A percentile compares a stretch with the other conserved stretches of the same genome.
These are phyloP conservation scores for Mycena venus DNA, from an alignment of 768 basidiomycete genomes.

Conservation along the genomic window DNA sequence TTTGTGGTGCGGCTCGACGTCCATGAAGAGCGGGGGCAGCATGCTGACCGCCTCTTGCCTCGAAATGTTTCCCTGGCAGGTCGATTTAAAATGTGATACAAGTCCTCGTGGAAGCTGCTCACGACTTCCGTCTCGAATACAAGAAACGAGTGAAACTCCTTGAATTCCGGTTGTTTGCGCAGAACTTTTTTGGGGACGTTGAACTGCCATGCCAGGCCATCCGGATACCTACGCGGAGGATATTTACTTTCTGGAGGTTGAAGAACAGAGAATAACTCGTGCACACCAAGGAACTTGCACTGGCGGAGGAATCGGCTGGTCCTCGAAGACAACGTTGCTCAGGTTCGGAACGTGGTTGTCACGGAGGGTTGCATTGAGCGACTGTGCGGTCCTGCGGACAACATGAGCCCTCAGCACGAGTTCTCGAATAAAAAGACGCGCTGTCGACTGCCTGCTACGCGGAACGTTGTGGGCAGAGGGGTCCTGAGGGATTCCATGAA, in stretches of 20 bases:
- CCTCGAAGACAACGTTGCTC: conserved; percentile 82
- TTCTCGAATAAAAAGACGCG: conserved; percentile 48
- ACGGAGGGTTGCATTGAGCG: conserved; percentile 85
- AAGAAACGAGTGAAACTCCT: conserved; percentile 94
- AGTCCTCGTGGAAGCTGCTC: conserved; percentile 42
- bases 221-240: conserved; percentile 81
- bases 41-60: conserved; percentile 98
- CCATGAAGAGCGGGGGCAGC: conserved; percentile 96
- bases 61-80: conserved; percentile 88
- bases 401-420: conserved; percentile 12
- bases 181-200: conserved; percentile 91
- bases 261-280: background rate
- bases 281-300: conserved; percentile 86
- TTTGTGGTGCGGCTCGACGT: conserved; percentile 92
- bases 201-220: conserved; percentile 96
- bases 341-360: conserved; percentile 84
- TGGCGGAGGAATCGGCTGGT: conserved; percentile 81
- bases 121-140: conserved; percentile 99
- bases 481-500: conserved; percentile 76
- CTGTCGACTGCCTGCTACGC: conserved; percentile 91
- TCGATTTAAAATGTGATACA: background rate
- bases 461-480: conserved; percentile 93
- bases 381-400: conserved; percentile 67
- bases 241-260: background rate
- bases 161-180: conserved; percentile 90